Base-by-base conservation (phyloP, 805 yeast species). In the Teunomyces aglyptinius region DNA sequence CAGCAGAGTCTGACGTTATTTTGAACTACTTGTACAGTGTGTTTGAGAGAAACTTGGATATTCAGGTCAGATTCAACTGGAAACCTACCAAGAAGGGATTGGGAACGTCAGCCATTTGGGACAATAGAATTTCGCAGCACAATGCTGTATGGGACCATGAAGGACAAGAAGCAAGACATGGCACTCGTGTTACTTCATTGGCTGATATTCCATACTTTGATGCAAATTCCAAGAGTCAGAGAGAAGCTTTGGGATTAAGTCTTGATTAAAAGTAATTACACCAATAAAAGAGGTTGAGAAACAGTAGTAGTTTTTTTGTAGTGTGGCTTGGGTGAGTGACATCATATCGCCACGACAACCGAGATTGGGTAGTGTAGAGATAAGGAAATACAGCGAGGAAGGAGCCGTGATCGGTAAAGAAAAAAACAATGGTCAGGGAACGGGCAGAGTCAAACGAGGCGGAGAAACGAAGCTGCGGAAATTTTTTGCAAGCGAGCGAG, bases 161-260 rank as follows among this genome's bases (percentile, higher is more conserved):
- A 49, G 69, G 68, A 11, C 42, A 56, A 38, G 73, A 67, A 43
- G 67, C 73, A 7, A 63, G 81, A 63, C 83, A 78, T 50, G 83
- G 80, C 32, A 74, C 77, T 39, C 48, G 65, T 39, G 78, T 75
- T 24, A 76, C 80, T 46, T 64, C 82, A 1, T 68, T 80, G 49
- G 85, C 81, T 19, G 83, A 80, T 49, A 57, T 63, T 43, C 85
- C 85, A 2, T 70, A 44, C 63, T 80, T 71, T 56, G 82, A 78
- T 53, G 70, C 73, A 22, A 57, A 65, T 3, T 75, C 81, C 3
- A 75, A 73, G 56, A 73, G 80, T 29, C 82, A 77, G 56, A 75
- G 83, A 62, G 76, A 78, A 57, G 70, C 80, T 10, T 62, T 77
- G 49, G 81, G 81, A 2, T 58, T 64, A 47, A 45, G 58, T 2